A percentile compares a stretch with the other conserved stretches of the same genome.
phyloP scores from a whole-genome alignment of 2,329 filamentous ascomycete species.

The Remersonia thermophila region DNA sequence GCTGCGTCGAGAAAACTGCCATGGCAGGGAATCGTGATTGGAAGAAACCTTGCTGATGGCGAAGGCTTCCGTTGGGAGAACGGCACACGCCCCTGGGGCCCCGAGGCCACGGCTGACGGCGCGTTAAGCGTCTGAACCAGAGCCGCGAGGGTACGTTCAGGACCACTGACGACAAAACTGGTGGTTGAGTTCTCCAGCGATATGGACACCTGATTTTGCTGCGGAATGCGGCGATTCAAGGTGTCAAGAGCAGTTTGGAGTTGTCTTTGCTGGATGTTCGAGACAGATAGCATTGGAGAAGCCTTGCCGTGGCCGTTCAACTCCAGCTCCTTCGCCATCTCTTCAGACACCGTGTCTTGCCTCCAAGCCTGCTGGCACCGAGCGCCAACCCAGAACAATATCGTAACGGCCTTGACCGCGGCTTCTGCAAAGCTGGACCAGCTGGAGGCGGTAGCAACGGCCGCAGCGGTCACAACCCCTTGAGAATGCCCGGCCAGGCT shows the following conservation, averaged over 20 bases:
- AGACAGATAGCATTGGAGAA: slow-evolving; percentile 1
- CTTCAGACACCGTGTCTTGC: not conserved
- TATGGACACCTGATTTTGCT: not conserved
- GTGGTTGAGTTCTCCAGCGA: not conserved
- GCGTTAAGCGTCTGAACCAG: not conserved
- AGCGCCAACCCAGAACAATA: slow-evolving; percentile 2
- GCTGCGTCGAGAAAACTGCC: slow-evolving; percentile 1
- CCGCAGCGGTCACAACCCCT: not conserved
- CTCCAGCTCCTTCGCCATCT: slow-evolving; percentile 1
- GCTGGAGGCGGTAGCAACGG: not conserved
- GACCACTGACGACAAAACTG: slow-evolving; percentile 1
- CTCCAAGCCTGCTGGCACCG: slow-evolving; percentile 1
- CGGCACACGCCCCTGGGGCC: not conserved
- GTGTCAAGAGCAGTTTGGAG: not conserved
- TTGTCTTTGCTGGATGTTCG: not conserved
- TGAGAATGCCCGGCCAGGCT: slow-evolving; percentile 1
- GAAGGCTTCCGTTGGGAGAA: slow-evolving; percentile 2
- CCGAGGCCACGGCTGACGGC: not conserved
- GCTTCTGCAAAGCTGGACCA: not conserved
- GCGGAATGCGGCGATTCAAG: not conserved
- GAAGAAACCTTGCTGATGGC: not conserved
- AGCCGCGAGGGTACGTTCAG: slow-evolving; percentile 1
- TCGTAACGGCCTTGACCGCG: slow-evolving; percentile 1
- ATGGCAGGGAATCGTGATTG: slow-evolving; percentile 3
- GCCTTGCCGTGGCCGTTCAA: not conserved